A percentile compares a stretch with the other conserved stretches of the same genome.
These are phyloP conservation scores for Crataegus laevigata DNA, from an alignment of 306 rosid genomes.

Conservation along the genomic window DNA sequence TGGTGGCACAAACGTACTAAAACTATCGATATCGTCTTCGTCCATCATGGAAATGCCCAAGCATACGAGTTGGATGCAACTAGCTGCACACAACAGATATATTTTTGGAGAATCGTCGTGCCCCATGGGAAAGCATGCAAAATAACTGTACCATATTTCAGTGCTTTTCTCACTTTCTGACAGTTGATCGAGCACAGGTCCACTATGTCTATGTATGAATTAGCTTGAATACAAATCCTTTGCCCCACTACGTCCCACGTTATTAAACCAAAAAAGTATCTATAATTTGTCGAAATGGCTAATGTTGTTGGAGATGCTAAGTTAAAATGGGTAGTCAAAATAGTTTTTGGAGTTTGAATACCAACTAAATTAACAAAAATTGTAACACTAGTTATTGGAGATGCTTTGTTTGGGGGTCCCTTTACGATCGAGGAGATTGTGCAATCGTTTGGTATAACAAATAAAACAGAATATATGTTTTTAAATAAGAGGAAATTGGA, in stretches of 20 bases:
- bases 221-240: background rate
- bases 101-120: background rate
- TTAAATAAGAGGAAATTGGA: no score
- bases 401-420: background rate
- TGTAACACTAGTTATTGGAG: no score
- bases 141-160: background rate
- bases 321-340: no score
- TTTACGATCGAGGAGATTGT: background rate
- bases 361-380: no score
- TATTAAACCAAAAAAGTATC: no score
- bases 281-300: no score
- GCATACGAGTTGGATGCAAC: slow-evolving; percentile 3
- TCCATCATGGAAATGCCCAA: background rate
- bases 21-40: background rate
- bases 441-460: background rate
- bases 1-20: background rate
- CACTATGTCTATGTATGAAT: background rate
- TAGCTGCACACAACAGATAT: background rate
- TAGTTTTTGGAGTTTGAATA: no score
- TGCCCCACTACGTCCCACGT: no score
- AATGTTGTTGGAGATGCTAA: no score
- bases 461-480: no score
- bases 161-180: background rate
- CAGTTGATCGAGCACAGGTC: background rate
- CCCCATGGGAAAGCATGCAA: slow-evolving; percentile 1